Evolutionary conservation across 2,329 filamentous ascomycete genomes (phyloP).

Genomic region (Cytospora chrysosperma): DNA sequence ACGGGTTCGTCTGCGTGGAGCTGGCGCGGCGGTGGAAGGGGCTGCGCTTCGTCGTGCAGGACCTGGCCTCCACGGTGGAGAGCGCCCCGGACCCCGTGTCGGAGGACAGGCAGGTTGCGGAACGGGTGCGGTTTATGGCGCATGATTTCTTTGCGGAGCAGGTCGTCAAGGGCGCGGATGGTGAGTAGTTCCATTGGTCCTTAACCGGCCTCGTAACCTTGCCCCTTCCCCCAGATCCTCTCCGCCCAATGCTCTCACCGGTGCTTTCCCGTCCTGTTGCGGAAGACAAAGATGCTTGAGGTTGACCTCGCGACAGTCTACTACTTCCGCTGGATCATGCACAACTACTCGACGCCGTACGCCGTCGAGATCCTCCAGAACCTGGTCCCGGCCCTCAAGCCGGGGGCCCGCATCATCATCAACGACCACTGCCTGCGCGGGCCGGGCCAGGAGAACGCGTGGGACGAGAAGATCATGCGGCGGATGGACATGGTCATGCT

Average conservation of each 20-base stretch:
- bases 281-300: neutral
- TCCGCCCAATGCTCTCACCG: too few relatives aligned
- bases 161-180: conserved; percentile 51
- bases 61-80: conserved; percentile 48
- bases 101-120: conserved; percentile 38
- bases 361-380: conserved; percentile 48
- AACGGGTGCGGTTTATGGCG: conserved; percentile 42
- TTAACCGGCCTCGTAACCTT: too few relatives aligned
- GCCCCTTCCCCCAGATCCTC: too few relatives aligned
- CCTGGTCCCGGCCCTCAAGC: conserved; percentile 55
- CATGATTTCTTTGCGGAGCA: conserved; percentile 62
- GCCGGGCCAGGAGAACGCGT: conserved; percentile 33
- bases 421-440: conserved; percentile 41
- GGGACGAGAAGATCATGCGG: conserved; percentile 40
- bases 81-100: conserved; percentile 45
- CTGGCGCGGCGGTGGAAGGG: conserved; percentile 50
- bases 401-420: conserved; percentile 48
- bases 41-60: conserved; percentile 56
- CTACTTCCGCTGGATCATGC: conserved; percentile 59
- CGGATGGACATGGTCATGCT: conserved; percentile 47
- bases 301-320: conserved; percentile 42
- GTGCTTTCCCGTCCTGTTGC: too few relatives aligned
- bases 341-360: conserved; percentile 59
- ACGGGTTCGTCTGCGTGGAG: conserved; percentile 56
- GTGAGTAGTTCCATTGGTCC: conserved; percentile 35